Conservation (phyloP, 805 yeast genomes). For the Candida krabiensis region DNA sequence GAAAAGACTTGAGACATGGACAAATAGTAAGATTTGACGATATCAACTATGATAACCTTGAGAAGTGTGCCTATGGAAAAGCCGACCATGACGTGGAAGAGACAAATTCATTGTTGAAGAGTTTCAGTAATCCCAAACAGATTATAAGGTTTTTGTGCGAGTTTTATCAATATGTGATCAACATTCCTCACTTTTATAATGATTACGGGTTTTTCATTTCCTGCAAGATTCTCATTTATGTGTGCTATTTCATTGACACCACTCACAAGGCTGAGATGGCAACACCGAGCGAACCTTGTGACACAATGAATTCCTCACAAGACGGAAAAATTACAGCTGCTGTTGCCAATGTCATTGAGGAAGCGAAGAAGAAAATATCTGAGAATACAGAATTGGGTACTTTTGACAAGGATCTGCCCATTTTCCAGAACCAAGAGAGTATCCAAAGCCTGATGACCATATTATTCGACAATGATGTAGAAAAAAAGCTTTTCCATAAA, state of each 20-base stretch:
- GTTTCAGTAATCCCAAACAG: constrained; percentile 13
- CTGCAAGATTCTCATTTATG: constrained; percentile 17
- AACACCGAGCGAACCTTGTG: no score
- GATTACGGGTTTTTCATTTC: constrained; percentile 20
- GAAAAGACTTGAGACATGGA: no score
- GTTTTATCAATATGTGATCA: constrained; percentile 10
- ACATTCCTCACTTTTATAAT: constrained; percentile 2
- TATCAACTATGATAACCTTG: constrained; percentile 5
- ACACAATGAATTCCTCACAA: no score
- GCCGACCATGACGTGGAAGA: no score
- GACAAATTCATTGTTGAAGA: no score
- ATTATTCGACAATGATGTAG: not conserved
- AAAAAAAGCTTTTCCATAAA: not conserved
- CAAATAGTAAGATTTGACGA: constrained; percentile 1
- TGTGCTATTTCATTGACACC: constrained; percentile 20
- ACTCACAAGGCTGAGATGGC: not conserved
- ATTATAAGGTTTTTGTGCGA: constrained; percentile 15
- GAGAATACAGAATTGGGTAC: constrained; percentile 1
- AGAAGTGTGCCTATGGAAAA: not conserved
- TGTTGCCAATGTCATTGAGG: no score
- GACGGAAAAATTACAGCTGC: no score
- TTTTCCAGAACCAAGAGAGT: not conserved
- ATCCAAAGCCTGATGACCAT: constrained; percentile 1
- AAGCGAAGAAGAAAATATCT: constrained; percentile 3
- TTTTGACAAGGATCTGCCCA: constrained; percentile 6